Evolutionary conservation across 331 rosid genomes (phyloP).

Genomic region (Phaseolus coccineus): DNA sequence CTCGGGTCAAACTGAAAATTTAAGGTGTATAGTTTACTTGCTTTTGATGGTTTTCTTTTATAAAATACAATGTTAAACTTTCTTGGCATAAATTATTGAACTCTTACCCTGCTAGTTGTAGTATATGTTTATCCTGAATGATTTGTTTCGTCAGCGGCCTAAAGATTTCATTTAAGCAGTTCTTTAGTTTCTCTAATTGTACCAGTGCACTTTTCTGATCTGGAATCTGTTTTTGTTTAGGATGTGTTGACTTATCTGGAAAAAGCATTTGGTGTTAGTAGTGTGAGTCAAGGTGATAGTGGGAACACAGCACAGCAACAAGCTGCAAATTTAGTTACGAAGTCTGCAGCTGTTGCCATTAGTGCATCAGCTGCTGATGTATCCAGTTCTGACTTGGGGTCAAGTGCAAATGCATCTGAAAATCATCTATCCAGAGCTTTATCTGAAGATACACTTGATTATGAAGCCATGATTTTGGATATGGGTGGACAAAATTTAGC

Average conservation of each 20-base stretch:
- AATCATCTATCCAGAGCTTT: constrained; percentile 67
- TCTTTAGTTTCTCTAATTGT: constrained; percentile 34
- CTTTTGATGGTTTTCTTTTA: constrained; percentile 28
- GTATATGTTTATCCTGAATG: background rate
- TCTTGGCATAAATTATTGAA: background rate
- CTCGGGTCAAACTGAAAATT: constrained; percentile 27
- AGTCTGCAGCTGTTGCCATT: constrained; percentile 62
- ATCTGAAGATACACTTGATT: constrained; percentile 85
- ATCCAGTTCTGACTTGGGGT: constrained; percentile 67
- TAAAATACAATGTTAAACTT: constrained; percentile 33
- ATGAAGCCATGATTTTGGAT: constrained; percentile 71
- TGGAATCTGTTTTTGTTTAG: constrained; percentile 58
- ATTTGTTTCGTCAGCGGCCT: constrained; percentile 24
- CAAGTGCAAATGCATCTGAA: constrained; percentile 67
- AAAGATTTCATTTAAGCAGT: background rate
- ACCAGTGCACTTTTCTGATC: constrained; percentile 47
- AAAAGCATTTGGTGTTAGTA: constrained; percentile 79
- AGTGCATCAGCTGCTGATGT: constrained; percentile 66
- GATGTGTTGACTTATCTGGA: constrained; percentile 88
- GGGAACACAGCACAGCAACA: constrained; percentile 66
- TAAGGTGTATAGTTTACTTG: background rate
- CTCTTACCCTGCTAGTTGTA: background rate
- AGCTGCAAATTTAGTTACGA: constrained; percentile 60
- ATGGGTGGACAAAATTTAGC: constrained; percentile 67
- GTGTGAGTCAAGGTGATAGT: constrained; percentile 69